These are phyloP conservation scores for Tricholoma terreum DNA, from an alignment of 768 basidiomycete genomes.

Conservation along the genomic window DNA sequence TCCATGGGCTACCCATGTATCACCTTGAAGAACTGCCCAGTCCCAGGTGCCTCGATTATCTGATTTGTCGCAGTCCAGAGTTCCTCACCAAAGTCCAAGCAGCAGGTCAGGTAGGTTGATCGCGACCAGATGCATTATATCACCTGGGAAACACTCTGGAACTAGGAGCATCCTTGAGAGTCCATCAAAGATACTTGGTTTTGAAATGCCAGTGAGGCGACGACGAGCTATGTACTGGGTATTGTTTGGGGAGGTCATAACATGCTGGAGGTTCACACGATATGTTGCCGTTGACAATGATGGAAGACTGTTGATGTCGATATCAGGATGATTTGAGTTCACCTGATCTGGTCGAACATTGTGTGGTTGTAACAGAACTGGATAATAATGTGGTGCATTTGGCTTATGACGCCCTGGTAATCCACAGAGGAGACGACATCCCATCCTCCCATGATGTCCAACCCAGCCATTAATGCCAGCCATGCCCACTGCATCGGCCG, in stretches of 20 bases:
- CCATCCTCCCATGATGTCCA: conserved; percentile 26
- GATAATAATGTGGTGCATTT: conserved; percentile 23
- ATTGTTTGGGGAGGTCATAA: neutral
- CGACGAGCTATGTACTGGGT: neutral
- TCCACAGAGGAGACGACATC: conserved; percentile 29
- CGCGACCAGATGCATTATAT: too few species aligned
- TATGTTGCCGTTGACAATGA: neutral
- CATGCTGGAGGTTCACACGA: neutral
- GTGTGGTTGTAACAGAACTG: conserved; percentile 17
- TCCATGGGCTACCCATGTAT: conserved; percentile 9
- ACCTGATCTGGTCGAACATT: conserved; percentile 21
- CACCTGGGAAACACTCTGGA: conserved; percentile 11
- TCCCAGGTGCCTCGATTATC: conserved; percentile 7
- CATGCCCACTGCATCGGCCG: conserved; percentile 27
- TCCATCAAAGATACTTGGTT: conserved; percentile 3
- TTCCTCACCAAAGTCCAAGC: conserved; percentile 10
- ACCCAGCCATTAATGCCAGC: conserved; percentile 21
- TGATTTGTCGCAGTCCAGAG: neutral
- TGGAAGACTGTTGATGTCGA: conserved; percentile 4
- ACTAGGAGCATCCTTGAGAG: neutral
- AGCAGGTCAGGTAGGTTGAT: too few species aligned
- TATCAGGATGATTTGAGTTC: conserved; percentile 19
- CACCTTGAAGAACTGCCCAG: conserved; percentile 8
- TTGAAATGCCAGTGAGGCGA: too few species aligned
- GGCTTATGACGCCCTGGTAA: conserved; percentile 23